These are phyloP conservation scores for Trichoderma hamatum DNA, from an alignment of 2,329 filamentous ascomycete species.

Conservation along the genomic window DNA sequence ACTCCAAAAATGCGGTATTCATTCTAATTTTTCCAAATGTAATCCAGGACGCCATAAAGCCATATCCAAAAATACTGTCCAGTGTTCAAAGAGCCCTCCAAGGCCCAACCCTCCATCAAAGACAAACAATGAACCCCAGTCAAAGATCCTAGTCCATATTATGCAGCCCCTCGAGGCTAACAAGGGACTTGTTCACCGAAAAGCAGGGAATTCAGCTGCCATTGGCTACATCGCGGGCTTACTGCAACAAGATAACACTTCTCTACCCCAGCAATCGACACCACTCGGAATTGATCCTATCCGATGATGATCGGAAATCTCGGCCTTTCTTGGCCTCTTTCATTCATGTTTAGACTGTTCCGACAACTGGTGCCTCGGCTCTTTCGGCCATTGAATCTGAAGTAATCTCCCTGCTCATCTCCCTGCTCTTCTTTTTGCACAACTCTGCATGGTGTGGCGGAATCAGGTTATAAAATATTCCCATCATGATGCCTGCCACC, in stretches of 20 bases:
- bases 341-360: background rate
- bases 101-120: background rate
- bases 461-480: conserved; percentile 37
- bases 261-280: background rate
- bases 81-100: background rate
- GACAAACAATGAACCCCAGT: background rate
- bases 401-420: background rate
- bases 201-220: background rate
- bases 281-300: background rate
- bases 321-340: background rate
- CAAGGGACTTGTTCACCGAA: background rate
- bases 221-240: background rate
- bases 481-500: conserved; percentile 35
- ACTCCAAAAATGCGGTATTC: background rate
- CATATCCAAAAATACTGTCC: background rate
- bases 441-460: conserved; percentile 36
- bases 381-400: background rate
- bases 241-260: background rate
- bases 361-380: background rate
- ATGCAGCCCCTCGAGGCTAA: background rate
- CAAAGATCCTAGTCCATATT: background rate
- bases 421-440: background rate
- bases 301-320: background rate
- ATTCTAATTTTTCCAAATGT: background rate
- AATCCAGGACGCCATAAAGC: background rate